Conservation (phyloP, 176 grass and related monocot species). For the Triticum monococcum region DNA sequence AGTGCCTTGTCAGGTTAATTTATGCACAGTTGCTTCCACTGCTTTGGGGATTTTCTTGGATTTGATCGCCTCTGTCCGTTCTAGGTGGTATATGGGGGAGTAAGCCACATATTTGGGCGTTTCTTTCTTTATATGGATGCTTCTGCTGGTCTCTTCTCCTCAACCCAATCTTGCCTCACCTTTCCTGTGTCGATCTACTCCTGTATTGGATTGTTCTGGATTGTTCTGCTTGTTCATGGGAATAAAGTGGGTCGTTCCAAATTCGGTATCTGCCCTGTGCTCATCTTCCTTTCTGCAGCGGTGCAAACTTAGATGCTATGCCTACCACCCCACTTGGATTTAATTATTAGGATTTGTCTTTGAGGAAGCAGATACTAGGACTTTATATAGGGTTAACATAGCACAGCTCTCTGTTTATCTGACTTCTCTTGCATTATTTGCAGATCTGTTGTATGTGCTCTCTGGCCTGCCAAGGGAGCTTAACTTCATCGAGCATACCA, state of each 20-base stretch:
- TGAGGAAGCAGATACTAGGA: neutral
- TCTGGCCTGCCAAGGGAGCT: conserved; percentile 83
- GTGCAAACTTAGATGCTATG: neutral
- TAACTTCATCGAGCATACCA: conserved; percentile 97
- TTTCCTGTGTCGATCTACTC: conserved; percentile 31
- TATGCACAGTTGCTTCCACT: conserved; percentile 23
- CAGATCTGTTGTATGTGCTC: conserved; percentile 79
- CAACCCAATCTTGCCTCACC: conserved; percentile 21
- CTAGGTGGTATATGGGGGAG: conserved; percentile 46
- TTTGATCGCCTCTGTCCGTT: conserved; percentile 35
- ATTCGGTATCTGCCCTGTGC: neutral
- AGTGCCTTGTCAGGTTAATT: conserved; percentile 34
- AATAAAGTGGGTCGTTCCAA: conserved; percentile 4
- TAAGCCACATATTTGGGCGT: conserved; percentile 19
- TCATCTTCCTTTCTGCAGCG: neutral
- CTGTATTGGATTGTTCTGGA: neutral
- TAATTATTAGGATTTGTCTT: neutral
- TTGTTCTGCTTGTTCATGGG: neutral
- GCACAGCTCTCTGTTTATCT: neutral
- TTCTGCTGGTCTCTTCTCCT: neutral
- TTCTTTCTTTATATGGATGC: conserved; percentile 35
- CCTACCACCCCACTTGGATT: conserved; percentile 22
- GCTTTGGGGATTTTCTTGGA: conserved; percentile 32
- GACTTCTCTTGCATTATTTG: conserved; percentile 7
- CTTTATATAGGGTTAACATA: neutral